Evolutionary conservation across 176 grass and related monocot species (phyloP), one percentile per base, ranked within the genome.

Genomic region (Hyparrhenia diplandra): DNA sequence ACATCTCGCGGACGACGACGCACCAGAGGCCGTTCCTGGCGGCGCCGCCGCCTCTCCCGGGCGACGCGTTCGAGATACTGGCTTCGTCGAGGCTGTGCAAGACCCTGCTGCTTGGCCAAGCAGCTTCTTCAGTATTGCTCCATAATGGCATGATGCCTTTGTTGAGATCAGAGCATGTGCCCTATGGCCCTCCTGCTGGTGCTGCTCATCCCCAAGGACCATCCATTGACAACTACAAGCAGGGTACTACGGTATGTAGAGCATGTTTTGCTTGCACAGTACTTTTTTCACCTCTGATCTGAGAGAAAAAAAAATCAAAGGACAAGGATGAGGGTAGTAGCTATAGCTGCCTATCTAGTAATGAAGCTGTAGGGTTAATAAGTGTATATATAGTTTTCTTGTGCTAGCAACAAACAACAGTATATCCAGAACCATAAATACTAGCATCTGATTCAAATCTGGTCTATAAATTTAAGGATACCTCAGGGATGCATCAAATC

Each of bases 41-140:
- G 25, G 34, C 75, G 18, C 36, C 80, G 17, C 80, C 35, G 16
- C 60, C 67, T 34, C 49, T 83, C 4, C 57, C 75, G 37, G 41
- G 77, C 25, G 78, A 90, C n/a, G 90, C 78, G 47, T 87, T 88
- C 13, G 85, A 94, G 86, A 82, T 89, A 41, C 77, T 89, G 31
- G 81, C 84, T 75, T 84, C 92, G 29, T 77, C 85, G 10, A 92
- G 80, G 77, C 36, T 86, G 23, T 88, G 88, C 77, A 85, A 82
- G 87, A 80, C 70, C 49, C 45, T 88, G 24, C 85, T 82, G 7
- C 45, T 80, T 4, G 58, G 69, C 69, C 82, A 87, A 67, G 82
- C 80, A 63, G 82, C 83, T 40, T 75, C 82, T 10, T 64, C 77
- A 5, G 58, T 88, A 21, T 45, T 83, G 45, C 31, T 70, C 64